Percentiles rank a stretch among this genome's conserved stretches.
phyloP scores from a whole-genome alignment of 2,329 filamentous ascomycete species.

The Dothistroma septosporum region DNA sequence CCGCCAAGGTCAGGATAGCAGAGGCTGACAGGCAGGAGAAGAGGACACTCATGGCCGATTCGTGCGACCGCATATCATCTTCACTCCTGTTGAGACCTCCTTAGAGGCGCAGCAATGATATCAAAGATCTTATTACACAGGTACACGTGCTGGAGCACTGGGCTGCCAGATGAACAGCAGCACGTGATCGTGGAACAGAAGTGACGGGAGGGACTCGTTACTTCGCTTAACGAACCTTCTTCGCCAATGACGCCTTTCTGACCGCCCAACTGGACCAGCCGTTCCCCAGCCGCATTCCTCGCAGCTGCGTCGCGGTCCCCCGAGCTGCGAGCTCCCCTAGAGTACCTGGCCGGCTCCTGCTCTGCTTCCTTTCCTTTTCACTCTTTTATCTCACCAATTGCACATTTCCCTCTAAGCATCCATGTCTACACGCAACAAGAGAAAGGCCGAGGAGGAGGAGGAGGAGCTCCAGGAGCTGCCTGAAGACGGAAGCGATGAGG shows the following conservation, averaged over 20 bases:
- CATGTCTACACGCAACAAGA: conserved; percentile 43
- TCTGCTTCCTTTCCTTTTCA: background rate
- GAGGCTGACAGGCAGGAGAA: background rate
- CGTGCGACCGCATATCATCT: background rate
- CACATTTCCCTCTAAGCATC: background rate
- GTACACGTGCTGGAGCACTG: background rate
- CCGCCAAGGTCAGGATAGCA: background rate
- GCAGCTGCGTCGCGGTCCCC: conserved; percentile 1
- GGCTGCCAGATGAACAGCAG: background rate
- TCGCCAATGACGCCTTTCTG: background rate
- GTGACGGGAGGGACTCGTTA: background rate
- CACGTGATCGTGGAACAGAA: background rate
- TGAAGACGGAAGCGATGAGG: conserved; percentile 42
- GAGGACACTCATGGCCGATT: background rate
- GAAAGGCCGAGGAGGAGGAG: conserved; percentile 38
- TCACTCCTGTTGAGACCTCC: background rate
- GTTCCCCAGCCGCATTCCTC: conserved; percentile 4
- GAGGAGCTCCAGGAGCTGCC: conserved; percentile 45
- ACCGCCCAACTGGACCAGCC: background rate
- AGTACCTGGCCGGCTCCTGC: conserved; percentile 2
- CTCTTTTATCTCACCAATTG: background rate
- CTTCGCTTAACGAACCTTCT: background rate
- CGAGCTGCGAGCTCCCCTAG: conserved; percentile 1
- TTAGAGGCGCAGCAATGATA: background rate
- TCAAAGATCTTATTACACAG: background rate